phyloP scores from a whole-genome alignment of 2,329 filamentous ascomycete genomes.

The Xylaria hypoxylon region DNA sequence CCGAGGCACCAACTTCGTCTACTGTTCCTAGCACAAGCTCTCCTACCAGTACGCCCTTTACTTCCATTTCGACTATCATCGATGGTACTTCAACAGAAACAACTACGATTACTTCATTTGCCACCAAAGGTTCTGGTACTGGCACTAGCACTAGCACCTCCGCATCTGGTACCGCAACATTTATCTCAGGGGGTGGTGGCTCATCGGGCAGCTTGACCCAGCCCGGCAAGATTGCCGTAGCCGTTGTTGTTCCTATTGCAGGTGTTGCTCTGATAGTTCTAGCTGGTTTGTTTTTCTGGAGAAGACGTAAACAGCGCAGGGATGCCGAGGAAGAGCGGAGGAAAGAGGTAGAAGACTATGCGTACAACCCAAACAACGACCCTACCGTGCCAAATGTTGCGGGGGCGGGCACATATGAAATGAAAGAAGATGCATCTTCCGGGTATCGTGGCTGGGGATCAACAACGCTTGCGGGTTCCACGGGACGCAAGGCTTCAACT shows the following conservation, averaged over 20 bases:
- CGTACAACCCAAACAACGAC: slow-evolving; percentile 97
- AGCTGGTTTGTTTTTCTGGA: slow-evolving; percentile 85
- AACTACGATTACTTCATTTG: slow-evolving; percentile 46
- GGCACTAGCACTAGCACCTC: slow-evolving; percentile 35
- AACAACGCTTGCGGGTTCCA: slow-evolving; percentile 74
- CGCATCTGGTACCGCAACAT: slow-evolving; percentile 35
- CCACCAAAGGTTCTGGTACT: slow-evolving; percentile 32
- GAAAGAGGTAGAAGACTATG: slow-evolving; percentile 97
- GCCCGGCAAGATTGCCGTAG: slow-evolving; percentile 84
- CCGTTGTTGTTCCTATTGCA: slow-evolving; percentile 92
- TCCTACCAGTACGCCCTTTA: neutral
- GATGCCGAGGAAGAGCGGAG: slow-evolving; percentile 86
- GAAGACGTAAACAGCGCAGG: slow-evolving; percentile 86
- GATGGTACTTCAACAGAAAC: slow-evolving; percentile 40
- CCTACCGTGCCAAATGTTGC: slow-evolving; percentile 74
- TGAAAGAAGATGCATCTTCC: slow-evolving; percentile 78
- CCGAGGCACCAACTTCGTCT: slow-evolving; percentile 30
- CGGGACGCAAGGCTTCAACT: slow-evolving; percentile 86
- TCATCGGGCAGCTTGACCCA: slow-evolving; percentile 63
- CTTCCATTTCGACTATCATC: slow-evolving; percentile 28
- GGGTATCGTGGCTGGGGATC: slow-evolving; percentile 97
- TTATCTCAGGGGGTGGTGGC: slow-evolving; percentile 37
- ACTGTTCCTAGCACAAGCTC: slow-evolving; percentile 14
- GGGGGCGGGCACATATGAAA: slow-evolving; percentile 72
- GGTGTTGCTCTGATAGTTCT: slow-evolving; percentile 85